Evolutionary conservation across 768 basidiomycete species (phyloP).

Genomic region (Tylopilus sp.): DNA sequence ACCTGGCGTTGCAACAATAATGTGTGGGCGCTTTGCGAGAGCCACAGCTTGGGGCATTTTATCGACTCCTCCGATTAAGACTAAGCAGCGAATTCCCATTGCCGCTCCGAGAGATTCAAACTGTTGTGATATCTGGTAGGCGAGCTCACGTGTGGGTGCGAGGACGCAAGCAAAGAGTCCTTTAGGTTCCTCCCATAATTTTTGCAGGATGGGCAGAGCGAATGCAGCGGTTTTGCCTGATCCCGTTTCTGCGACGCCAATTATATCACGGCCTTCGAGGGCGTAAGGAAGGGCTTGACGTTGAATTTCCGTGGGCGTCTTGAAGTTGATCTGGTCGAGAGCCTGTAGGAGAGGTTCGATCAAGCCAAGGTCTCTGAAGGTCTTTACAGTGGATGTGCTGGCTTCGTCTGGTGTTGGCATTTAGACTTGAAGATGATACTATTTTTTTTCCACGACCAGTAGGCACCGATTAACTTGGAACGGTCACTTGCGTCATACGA

Average conservation of each 20-base stretch:
- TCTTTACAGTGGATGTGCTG: constrained; percentile 40
- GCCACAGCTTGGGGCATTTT: constrained; percentile 88
- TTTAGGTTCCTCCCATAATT: constrained; percentile 93
- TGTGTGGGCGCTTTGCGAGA: constrained; percentile 89
- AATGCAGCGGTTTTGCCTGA: constrained; percentile 98
- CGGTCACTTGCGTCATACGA: not conserved
- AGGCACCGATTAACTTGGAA: not conserved
- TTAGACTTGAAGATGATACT: not conserved
- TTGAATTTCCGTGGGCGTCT: constrained; percentile 89
- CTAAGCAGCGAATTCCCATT: constrained; percentile 88
- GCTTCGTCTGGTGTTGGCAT: constrained; percentile 71
- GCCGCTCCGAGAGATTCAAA: constrained; percentile 88
- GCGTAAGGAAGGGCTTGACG: constrained; percentile 81
- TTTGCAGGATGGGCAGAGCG: constrained; percentile 92
- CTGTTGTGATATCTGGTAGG: constrained; percentile 97
- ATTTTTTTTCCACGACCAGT: constrained; percentile 13
- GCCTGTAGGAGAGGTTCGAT: constrained; percentile 88
- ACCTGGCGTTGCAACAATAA: constrained; percentile 94
- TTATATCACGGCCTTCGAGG: constrained; percentile 89
- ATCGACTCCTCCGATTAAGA: constrained; percentile 95
- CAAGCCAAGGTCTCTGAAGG: constrained; percentile 83
- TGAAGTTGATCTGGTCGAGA: constrained; percentile 77
- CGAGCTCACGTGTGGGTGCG: constrained; percentile 97
- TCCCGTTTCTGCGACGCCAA: constrained; percentile 97
- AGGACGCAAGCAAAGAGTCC: constrained; percentile 91